Base-by-base conservation (phyloP, 805 yeast genomes). In the Kluyveromyces nonfermentans region DNA sequence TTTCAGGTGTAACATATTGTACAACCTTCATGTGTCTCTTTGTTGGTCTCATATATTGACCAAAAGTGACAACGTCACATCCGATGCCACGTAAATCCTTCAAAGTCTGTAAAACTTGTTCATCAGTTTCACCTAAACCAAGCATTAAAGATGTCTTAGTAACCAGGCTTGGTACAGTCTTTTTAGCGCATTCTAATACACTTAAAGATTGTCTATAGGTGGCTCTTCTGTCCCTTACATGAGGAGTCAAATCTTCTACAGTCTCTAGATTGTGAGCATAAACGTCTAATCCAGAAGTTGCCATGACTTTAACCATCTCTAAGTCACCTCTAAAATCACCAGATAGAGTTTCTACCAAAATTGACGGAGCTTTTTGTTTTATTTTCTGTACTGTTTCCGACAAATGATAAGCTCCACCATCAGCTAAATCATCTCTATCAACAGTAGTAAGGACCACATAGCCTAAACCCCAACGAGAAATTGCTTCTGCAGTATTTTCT, bases 1-100 rank as follows among this genome's bases (percentile, higher is more conserved):
- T 88, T 53, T 85, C 96, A 2, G 99, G 99, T 20, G 79, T 83
- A 16, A 93, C 78, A 57, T 93, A 93, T 54, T 90, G 97, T 9
- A 86, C 96, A 35, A 93, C 99, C 69, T 89, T 89, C 94, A 93
- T 88, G 64, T 93, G 99, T 59, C 98, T 80, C 67, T 85, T 93
- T 1, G 99, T 93, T 37, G 99, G 99, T 62, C 98, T 77, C 97
- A 93, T 93, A 65, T 93, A 93, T 67, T 93, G 99, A 32, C 99
- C 99, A 66, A 93, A 93, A 0, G 99, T 93, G 15, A 93, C 96
- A 40, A 93, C 95, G 59, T 93, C 97, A 63, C 95, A 93, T 7
- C 74, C 68, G 36, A 82, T 75, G 16, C 68, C 78, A 50, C 97
- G 76, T 52, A 94, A 70, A 60, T 86, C 95, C 49, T 64, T 71